These are phyloP conservation scores for Paramecium tetraurelia DNA, from an alignment of 73 alveolate genomes.

Conservation along the genomic window DNA sequence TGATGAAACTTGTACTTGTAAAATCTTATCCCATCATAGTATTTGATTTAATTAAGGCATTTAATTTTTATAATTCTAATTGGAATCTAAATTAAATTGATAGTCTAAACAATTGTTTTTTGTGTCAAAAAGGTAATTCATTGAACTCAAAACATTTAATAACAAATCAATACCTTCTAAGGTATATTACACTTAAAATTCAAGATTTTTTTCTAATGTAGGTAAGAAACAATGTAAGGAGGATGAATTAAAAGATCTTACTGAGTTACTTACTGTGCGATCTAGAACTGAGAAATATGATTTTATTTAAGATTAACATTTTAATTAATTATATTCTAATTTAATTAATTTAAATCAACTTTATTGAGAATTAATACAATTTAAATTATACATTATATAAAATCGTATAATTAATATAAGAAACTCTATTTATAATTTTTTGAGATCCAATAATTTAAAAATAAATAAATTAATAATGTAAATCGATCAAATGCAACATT, in stretches of 20 bases:
- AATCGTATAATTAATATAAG: not conserved
- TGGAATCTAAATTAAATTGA: not conserved
- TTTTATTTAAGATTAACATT: not conserved
- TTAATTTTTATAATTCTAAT: too few species aligned
- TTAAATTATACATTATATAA: not conserved
- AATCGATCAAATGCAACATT: not conserved
- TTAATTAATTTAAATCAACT: not conserved
- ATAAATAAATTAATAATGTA: not conserved
- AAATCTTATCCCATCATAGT: too few species aligned
- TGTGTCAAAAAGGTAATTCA: too few species aligned
- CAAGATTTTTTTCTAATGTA: not conserved
- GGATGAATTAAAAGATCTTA: not conserved
- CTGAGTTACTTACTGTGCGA: not conserved
- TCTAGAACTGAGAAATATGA: not conserved
- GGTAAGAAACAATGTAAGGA: not conserved
- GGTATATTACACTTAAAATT: too few species aligned
- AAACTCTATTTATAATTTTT: not conserved
- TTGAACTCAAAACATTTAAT: too few species aligned
- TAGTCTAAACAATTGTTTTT: not conserved
- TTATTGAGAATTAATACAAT: not conserved
- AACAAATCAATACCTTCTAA: too few species aligned
- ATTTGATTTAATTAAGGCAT: too few species aligned
- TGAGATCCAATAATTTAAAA: not conserved
- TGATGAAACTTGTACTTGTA: too few species aligned
- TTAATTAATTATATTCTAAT: not conserved